These are phyloP conservation scores for Curvularia lunata DNA, from an alignment of 2,329 filamentous ascomycete genomes.

Conservation along the genomic window DNA sequence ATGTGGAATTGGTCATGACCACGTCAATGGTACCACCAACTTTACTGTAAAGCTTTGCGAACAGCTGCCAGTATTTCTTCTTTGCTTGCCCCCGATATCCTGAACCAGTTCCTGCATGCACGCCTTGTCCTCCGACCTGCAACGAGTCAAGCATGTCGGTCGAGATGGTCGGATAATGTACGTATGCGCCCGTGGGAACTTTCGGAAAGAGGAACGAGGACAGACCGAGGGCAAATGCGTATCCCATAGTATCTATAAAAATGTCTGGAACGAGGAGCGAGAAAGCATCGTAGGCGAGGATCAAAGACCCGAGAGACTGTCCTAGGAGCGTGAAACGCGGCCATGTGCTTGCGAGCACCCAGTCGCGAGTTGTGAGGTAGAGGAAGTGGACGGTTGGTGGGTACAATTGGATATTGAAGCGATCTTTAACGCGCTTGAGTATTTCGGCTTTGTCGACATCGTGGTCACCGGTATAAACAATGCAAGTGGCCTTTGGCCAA, in stretches of 20 bases:
- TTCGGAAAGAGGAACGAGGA: slow-evolving; percentile 80
- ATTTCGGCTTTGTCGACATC: slow-evolving; percentile 83
- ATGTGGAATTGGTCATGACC: slow-evolving; percentile 96
- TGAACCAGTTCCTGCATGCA: slow-evolving; percentile 82
- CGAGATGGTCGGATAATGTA: slow-evolving; percentile 97
- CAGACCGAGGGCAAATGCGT: slow-evolving; percentile 86
- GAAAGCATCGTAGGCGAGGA: slow-evolving; percentile 92
- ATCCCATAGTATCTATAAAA: slow-evolving; percentile 98
- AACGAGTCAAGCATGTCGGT: slow-evolving; percentile 95
- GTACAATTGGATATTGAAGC: slow-evolving; percentile 92
- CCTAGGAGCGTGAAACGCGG: slow-evolving; percentile 90
- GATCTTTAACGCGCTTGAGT: slow-evolving; percentile 74
- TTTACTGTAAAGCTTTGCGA: slow-evolving; percentile 81
- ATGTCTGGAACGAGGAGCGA: slow-evolving; percentile 90
- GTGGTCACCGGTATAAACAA: slow-evolving; percentile 95
- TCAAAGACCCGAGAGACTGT: slow-evolving; percentile 87
- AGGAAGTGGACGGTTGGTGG: slow-evolving; percentile 83
- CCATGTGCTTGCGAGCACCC: slow-evolving; percentile 85
- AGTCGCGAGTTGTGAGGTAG: slow-evolving; percentile 86
- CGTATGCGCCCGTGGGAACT: slow-evolving; percentile 88
- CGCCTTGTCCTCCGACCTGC: slow-evolving; percentile 63
- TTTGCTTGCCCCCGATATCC: slow-evolving; percentile 76
- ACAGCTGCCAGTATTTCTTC: slow-evolving; percentile 82
- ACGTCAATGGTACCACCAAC: slow-evolving; percentile 86
- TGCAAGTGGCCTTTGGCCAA: slow-evolving; percentile 86